Conservation (phyloP, 805 yeast species). For the Cyberlindnera suaveolens region DNA sequence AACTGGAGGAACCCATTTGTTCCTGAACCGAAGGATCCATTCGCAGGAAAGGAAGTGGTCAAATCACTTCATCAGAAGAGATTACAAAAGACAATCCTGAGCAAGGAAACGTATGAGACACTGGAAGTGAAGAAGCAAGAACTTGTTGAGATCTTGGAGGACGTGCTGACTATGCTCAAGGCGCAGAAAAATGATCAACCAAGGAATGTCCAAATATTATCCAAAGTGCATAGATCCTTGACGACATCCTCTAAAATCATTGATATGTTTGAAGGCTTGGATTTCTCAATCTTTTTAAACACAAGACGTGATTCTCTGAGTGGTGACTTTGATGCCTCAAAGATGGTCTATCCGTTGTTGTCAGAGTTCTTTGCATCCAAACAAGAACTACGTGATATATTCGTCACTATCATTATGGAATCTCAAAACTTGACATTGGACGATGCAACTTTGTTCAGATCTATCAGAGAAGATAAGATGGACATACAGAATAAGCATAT, state of each 20-base stretch:
- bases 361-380: conserved; percentile 72
- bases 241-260: conserved; percentile 42
- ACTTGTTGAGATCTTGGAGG: conserved; percentile 33
- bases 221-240: conserved; percentile 47
- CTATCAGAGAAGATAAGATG: conserved; percentile 46
- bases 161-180: conserved; percentile 36
- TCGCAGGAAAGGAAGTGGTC: conserved; percentile 21
- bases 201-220: conserved; percentile 47
- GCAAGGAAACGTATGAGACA: conserved; percentile 38
- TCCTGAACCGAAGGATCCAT: conserved; percentile 27
- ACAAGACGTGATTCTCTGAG: conserved; percentile 6
- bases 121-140: conserved; percentile 33
- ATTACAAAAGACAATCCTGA: conserved; percentile 41
- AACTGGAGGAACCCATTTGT: conserved; percentile 71
- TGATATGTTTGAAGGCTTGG: conserved; percentile 54
- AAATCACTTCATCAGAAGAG: conserved; percentile 18
- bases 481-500: conserved; percentile 31
- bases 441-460: conserved; percentile 70
- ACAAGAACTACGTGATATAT: conserved; percentile 60
- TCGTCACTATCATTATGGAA: conserved; percentile 54
- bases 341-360: conserved; percentile 30
- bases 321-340: conserved; percentile 19
- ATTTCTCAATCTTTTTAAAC: conserved; percentile 45
- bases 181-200: conserved; percentile 32
- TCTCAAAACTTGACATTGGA: conserved; percentile 63